phyloP scores from a whole-genome alignment of 2,329 filamentous ascomycete species.

The Alternaria novae-zelandiae region DNA sequence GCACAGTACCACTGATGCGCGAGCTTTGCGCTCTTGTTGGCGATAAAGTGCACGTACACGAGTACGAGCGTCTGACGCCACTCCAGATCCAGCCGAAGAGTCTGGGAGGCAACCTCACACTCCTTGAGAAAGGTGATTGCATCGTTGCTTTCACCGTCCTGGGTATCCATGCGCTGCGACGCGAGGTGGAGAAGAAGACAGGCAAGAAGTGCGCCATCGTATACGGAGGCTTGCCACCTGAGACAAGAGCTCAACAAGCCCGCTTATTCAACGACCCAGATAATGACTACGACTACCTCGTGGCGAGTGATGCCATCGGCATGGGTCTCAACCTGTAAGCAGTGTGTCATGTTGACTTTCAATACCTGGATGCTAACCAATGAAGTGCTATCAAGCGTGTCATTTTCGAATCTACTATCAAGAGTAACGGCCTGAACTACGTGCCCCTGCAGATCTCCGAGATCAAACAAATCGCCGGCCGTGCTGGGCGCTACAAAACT shows the following conservation, averaged over 20 bases:
- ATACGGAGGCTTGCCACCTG: slow-evolving; percentile 89
- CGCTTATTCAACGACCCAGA: slow-evolving; percentile 91
- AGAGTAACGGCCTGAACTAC: slow-evolving; percentile 68
- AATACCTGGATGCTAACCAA: slow-evolving; percentile 19
- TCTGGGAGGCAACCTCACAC: slow-evolving; percentile 68
- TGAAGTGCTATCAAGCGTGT: slow-evolving; percentile 79
- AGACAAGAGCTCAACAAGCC: slow-evolving; percentile 90
- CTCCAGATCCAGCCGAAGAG: slow-evolving; percentile 70
- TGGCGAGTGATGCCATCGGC: slow-evolving; percentile 93
- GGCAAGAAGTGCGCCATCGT: slow-evolving; percentile 87
- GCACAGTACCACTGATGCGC: slow-evolving; percentile 78
- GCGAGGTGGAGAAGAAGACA: slow-evolving; percentile 75
- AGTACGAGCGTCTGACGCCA: slow-evolving; percentile 82
- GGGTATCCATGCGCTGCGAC: slow-evolving; percentile 80
- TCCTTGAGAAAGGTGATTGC: slow-evolving; percentile 86
- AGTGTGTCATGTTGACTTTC: neutral
- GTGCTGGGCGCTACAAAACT: slow-evolving; percentile 84
- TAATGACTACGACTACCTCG: slow-evolving; percentile 94
- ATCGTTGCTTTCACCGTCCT: slow-evolving; percentile 86
- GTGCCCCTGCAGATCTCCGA: slow-evolving; percentile 73
- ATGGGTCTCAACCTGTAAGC: slow-evolving; percentile 92
- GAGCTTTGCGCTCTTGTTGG: slow-evolving; percentile 79
- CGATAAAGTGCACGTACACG: slow-evolving; percentile 81
- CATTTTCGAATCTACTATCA: slow-evolving; percentile 80
- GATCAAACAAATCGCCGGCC: slow-evolving; percentile 92